phyloP scores from a whole-genome alignment of 2,329 filamentous ascomycete species.

The Pseudopithomyces maydicus region DNA sequence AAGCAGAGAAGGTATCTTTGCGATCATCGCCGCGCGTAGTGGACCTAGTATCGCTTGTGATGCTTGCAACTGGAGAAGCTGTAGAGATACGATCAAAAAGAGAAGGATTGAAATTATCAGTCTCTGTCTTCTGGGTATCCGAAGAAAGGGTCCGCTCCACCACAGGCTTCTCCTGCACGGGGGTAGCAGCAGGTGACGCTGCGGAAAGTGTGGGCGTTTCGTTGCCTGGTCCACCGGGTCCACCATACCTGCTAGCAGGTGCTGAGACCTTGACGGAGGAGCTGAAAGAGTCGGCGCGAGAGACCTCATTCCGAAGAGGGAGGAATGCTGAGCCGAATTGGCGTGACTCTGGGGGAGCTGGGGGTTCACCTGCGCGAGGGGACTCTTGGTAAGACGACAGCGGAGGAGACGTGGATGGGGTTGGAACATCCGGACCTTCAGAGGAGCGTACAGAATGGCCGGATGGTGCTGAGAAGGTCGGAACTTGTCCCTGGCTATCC shows the following conservation, averaged over 20 bases:
- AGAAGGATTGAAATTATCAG: slow-evolving; percentile 41
- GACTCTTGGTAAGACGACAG: slow-evolving; percentile 57
- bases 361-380: slow-evolving; percentile 62
- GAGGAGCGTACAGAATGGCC: slow-evolving; percentile 52
- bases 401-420: slow-evolving; percentile 68
- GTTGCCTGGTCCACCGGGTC: slow-evolving; percentile 53
- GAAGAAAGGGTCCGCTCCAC: slow-evolving; percentile 33
- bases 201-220: slow-evolving; percentile 52
- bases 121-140: slow-evolving; percentile 41
- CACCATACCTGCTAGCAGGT: slow-evolving; percentile 68
- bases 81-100: slow-evolving; percentile 46
- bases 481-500: slow-evolving; percentile 47
- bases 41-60: slow-evolving; percentile 46
- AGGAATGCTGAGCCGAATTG: slow-evolving; percentile 80
- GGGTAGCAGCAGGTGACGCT: slow-evolving; percentile 53
- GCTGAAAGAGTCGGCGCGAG: slow-evolving; percentile 68
- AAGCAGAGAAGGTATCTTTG: slow-evolving; percentile 47
- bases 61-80: slow-evolving; percentile 47
- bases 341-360: slow-evolving; percentile 71
- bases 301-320: slow-evolving; percentile 65
- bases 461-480: slow-evolving; percentile 48
- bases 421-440: slow-evolving; percentile 58
- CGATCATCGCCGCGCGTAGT: slow-evolving; percentile 41
- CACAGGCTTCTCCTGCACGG: slow-evolving; percentile 55
- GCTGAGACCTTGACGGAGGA: slow-evolving; percentile 81